Evolutionary conservation across 192 early-diverging fungal genomes (phyloP).

Genomic region (Umbelopsis ramanniana): DNA sequence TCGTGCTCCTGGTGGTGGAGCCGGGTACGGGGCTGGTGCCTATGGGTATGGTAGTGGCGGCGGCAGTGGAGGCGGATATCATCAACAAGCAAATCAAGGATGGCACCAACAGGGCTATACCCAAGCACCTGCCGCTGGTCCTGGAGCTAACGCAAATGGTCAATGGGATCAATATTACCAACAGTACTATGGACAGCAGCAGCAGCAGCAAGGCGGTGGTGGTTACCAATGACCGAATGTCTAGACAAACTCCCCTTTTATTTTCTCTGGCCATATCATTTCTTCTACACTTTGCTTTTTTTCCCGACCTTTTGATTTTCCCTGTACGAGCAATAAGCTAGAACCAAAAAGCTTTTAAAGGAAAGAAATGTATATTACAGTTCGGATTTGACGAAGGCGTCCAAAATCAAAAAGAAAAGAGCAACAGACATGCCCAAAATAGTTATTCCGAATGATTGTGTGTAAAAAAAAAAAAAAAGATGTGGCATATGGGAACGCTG

Average conservation of each 20-base stretch:
- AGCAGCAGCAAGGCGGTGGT: background rate
- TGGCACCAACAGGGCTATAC: conserved; percentile 16
- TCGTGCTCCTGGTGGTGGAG: conserved; percentile 53
- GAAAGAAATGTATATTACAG: conserved; percentile 21
- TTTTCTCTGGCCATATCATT: background rate
- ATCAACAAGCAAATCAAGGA: conserved; percentile 15
- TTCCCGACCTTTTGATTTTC: background rate
- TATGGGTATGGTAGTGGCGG: conserved; percentile 21
- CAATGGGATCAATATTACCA: conserved; percentile 51
- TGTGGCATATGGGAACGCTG: no score
- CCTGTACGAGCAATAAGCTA: background rate
- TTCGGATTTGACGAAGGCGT: conserved; percentile 10
- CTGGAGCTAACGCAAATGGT: conserved; percentile 37
- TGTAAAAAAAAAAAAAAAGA: no score
- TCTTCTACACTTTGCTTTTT: background rate
- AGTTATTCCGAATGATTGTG: background rate
- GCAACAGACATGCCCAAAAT: background rate
- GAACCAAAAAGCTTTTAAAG: conserved; percentile 2
- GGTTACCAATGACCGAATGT: conserved; percentile 1
- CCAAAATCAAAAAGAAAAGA: conserved; percentile 8
- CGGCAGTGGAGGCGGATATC: conserved; percentile 45
- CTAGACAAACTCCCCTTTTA: conserved; percentile 17
- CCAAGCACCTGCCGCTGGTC: conserved; percentile 34
- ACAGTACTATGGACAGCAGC: conserved; percentile 29
- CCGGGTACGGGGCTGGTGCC: conserved; percentile 32